Conservation (phyloP, 2,329 filamentous ascomycete genomes). For the Cladophialophora immunda region DNA sequence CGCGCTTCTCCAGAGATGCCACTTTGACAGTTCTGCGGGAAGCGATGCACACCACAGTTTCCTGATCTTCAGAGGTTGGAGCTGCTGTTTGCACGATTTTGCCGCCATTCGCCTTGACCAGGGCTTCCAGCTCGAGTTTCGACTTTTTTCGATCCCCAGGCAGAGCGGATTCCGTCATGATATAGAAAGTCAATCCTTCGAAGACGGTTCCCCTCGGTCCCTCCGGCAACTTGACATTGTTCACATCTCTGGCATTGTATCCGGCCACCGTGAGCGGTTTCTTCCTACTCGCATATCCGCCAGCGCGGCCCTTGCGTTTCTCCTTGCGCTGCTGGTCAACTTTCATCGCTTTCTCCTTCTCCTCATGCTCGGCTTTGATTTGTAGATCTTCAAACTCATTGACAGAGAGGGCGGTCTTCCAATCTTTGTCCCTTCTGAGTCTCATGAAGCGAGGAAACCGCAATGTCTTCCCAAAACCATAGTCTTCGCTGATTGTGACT, state of each 20-base stretch:
- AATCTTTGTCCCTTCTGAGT: constrained; percentile 81
- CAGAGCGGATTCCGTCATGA: constrained; percentile 77
- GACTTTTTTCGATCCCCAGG: constrained; percentile 70
- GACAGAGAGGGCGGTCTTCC: constrained; percentile 80
- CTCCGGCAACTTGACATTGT: constrained; percentile 27
- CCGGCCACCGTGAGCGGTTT: constrained; percentile 76
- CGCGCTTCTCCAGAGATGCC: constrained; percentile 79
- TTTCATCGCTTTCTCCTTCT: constrained; percentile 63
- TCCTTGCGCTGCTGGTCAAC: constrained; percentile 65
- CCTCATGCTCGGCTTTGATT: constrained; percentile 72
- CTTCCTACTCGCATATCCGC: constrained; percentile 61
- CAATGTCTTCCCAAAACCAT: constrained; percentile 78
- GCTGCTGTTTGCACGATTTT: constrained; percentile 77
- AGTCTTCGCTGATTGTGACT: constrained; percentile 77
- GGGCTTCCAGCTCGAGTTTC: constrained; percentile 79
- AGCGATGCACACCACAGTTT: constrained; percentile 54
- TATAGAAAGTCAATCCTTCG: constrained; percentile 77
- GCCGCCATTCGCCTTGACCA: constrained; percentile 86
- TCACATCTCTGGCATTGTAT: constrained; percentile 60
- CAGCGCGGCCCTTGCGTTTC: constrained; percentile 62
- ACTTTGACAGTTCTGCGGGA: constrained; percentile 74
- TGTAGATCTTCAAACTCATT: constrained; percentile 80
- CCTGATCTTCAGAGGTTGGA: constrained; percentile 48
- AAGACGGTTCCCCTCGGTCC: constrained; percentile 68
- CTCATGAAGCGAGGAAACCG: constrained; percentile 90